Evolutionary conservation across 2,329 filamentous ascomycete species (phyloP), one percentile per base, ranked within the genome.

Genomic region (Alternaria arbusti): DNA sequence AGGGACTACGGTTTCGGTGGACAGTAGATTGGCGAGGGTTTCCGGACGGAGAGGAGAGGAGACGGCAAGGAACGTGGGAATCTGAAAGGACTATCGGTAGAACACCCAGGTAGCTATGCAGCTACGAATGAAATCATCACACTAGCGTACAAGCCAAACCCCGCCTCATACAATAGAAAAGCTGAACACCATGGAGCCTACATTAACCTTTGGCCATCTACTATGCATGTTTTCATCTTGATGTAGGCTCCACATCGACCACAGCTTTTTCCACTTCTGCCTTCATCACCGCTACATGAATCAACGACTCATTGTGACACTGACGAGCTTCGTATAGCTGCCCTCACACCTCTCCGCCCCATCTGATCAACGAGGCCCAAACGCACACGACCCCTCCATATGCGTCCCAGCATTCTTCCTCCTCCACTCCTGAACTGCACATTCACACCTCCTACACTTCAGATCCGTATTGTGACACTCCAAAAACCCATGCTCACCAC

Each of bases 321-420:
- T 32, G 5, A 13, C 30, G 13, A 1, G 0, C 15, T 13, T 0
- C 32, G 1, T 0, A 40, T 40, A 40, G 15, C 32, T n/a, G 15
- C 17, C 10, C 17, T 2, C 6, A 12, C 1, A 23, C 6, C 10
- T 3, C 0, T 15, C 20, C 12, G 6, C 6, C 11, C 20, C 5
- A 15, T 51, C 6, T 22, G 3, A 15, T 12, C 12, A 51, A 7
- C 25, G 11, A 3, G 23, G 43, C 12, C 58, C 28, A 50, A 55
- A 50, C 15, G 22, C 23, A 23, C 61, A 68, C 10, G 58, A 32
- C 3, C 54, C 61, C 40, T 65, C 57, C 52, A 54, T 61, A 57
- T 67, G 59, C 6, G 62, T 64, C 4, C 28, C 26, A 13, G 67
- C 67, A 56, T 66, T 70, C 30, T 60, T 52, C 11, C 55, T 63